Percentiles rank a stretch among this genome's conserved stretches.
Conservation (phyloP, 2,329 filamentous ascomycete species). For the Calonectria naviculata region DNA sequence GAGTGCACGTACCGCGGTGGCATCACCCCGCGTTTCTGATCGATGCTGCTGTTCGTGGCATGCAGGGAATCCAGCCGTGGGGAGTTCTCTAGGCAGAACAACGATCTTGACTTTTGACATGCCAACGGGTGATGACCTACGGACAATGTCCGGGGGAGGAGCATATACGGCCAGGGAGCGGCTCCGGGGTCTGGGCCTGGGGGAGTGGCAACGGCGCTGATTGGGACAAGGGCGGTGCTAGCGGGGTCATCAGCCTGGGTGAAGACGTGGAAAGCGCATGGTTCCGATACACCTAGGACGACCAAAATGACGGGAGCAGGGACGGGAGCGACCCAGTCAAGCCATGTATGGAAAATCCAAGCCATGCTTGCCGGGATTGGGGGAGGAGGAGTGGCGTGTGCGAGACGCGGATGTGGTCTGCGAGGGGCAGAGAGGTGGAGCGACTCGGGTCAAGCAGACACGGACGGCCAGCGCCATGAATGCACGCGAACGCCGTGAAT, state of each 20-base stretch:
- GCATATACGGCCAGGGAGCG: constrained; percentile 24
- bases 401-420: constrained; percentile 20
- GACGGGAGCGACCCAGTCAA: constrained; percentile 10
- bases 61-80: constrained; percentile 24
- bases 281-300: neutral
- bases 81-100: constrained; percentile 7
- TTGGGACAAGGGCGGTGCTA: constrained; percentile 6
- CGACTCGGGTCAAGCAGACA: constrained; percentile 13
- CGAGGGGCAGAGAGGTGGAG: constrained; percentile 19
- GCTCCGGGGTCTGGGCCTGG: constrained; percentile 30
- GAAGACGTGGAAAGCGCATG: neutral
- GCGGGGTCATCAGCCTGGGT: constrained; percentile 5
- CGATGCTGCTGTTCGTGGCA: constrained; percentile 21
- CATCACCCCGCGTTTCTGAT: constrained; percentile 31
- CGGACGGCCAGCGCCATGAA: constrained; percentile 11
- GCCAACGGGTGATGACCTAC: constrained; percentile 15
- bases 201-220: constrained; percentile 7
- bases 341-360: constrained; percentile 14
- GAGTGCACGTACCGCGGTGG: constrained; percentile 26
- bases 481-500: constrained; percentile 12
- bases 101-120: constrained; percentile 19
- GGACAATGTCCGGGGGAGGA: constrained; percentile 21
- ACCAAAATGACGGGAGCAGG: constrained; percentile 1
- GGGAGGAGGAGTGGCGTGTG: constrained; percentile 17
- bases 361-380: neutral